phyloP scores from a whole-genome alignment of 306 rosid genomes.

The Ochetophila trinervis region DNA sequence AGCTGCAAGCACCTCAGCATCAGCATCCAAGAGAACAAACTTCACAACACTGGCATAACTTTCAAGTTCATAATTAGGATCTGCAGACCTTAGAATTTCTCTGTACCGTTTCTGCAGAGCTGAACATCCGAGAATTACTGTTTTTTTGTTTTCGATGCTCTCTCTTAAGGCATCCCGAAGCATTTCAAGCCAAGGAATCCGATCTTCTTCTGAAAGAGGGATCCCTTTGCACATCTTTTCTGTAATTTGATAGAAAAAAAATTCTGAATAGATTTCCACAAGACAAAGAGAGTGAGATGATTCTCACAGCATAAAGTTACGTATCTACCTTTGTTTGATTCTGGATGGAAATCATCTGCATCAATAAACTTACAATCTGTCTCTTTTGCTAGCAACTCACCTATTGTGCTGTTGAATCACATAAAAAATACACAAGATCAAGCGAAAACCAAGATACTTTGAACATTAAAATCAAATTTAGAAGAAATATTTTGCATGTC shows the following conservation, averaged over 20 bases:
- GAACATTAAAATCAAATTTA: neutral
- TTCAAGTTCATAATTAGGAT: conserved; percentile 45
- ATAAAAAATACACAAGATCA: conserved; percentile 15
- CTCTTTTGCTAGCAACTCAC: conserved; percentile 58
- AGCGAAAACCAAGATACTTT: neutral
- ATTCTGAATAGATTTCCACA: neutral
- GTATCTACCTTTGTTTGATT: conserved; percentile 64
- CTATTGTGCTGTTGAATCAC: conserved; percentile 59
- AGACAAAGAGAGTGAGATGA: neutral
- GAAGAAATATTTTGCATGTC: neutral
- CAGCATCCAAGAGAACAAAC: conserved; percentile 69
- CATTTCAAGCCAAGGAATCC: conserved; percentile 82
- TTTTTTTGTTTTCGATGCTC: conserved; percentile 22
- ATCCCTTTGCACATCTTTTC: conserved; percentile 74
- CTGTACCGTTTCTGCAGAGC: conserved; percentile 70
- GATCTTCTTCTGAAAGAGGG: conserved; percentile 73
- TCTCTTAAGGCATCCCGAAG: conserved; percentile 39
- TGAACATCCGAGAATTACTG: conserved; percentile 66
- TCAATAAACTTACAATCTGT: conserved; percentile 53
- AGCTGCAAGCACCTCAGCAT: conserved; percentile 51
- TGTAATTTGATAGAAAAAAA: conserved; percentile 20
- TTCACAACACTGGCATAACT: conserved; percentile 40
- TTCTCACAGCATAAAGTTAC: neutral
- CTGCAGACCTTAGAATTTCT: conserved; percentile 70
- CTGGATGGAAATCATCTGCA: conserved; percentile 85